These are phyloP conservation scores for Phytophthora rubi DNA, from an alignment of 352 stramenopile genomes.

Conservation along the genomic window DNA sequence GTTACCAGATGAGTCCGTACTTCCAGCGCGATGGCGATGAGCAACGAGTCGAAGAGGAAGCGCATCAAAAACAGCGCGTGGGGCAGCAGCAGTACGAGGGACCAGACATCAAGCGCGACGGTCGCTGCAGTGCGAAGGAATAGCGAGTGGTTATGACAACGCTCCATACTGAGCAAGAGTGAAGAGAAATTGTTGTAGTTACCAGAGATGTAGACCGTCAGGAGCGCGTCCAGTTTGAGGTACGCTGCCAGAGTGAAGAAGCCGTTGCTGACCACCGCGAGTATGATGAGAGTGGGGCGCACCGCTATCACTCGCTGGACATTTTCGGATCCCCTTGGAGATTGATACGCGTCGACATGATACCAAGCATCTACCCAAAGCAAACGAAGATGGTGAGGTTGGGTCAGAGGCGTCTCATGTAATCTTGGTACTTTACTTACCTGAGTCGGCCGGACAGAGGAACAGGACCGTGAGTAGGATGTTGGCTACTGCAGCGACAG, in stretches of 20 bases:
- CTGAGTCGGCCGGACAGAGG: conserved; percentile 34
- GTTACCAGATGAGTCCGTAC: conserved; percentile 56
- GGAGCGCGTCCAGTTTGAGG: conserved; percentile 34
- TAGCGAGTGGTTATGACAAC: not conserved
- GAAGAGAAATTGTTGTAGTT: conserved; percentile 9
- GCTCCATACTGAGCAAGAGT: not conserved
- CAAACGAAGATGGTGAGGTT: not conserved
- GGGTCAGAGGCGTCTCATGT: too few species aligned
- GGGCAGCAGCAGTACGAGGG: conserved; percentile 52
- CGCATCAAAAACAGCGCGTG: conserved; percentile 68
- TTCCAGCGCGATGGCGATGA: conserved; percentile 49
- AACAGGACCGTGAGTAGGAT: conserved; percentile 38
- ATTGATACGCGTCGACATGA: conserved; percentile 46
- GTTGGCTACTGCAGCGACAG: conserved; percentile 22
- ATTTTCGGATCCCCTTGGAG: conserved; percentile 27
- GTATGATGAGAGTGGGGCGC: conserved; percentile 35
- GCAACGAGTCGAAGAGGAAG: conserved; percentile 59
- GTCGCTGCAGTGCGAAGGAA: conserved; percentile 28
- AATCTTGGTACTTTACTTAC: conserved; percentile 13
- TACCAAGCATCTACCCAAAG: conserved; percentile 56
- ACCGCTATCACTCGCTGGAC: conserved; percentile 41
- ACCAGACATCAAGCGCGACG: conserved; percentile 43
- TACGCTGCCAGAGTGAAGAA: conserved; percentile 36
- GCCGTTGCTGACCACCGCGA: conserved; percentile 41
- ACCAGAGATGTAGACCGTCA: conserved; percentile 61